Base-by-base conservation (phyloP, 2,329 filamentous ascomycete genomes). In the Neonectria ditissima region DNA sequence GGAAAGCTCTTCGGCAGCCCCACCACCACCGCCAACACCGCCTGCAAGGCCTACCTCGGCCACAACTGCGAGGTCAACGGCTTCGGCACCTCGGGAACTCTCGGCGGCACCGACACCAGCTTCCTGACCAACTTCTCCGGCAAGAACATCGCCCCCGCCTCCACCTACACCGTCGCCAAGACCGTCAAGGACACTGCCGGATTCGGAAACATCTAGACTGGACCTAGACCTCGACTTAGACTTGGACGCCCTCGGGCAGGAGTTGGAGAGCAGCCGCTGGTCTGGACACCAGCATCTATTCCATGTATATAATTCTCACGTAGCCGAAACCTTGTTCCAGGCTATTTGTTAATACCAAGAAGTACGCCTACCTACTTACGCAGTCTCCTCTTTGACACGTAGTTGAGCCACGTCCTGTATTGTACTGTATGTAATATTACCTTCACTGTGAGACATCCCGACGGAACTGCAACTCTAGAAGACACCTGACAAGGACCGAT, bases 111-210 rank as follows among this genome's bases (percentile, higher is more conserved):
- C n/a, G 82, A 85, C 70, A 80, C 81, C 11, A 75, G 73, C 53
- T 84, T 88, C 77, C 72, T 89, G 51, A 53, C 69, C 59, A 79
- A 83, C 70, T 87, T 88, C 75, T 75, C 77, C 52, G 84, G 84
- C 63, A 85, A 86, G 81, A 84, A 80, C 63, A 73, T 87, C 67
- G 86, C 86, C 13, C 69, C 78, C 60, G 82, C 84, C 14, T 61
- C 69, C 14, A 69, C 78, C 26, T 76, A 76, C 52, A 70, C 69
- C 48, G 75, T 75, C 26, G 80, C 76, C 65, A 74, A 79, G 55
- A 77, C 65, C 41, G 78, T 83, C 53, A 71, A 72, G 16, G 76
- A 70, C 61, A 79, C 74, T 43, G 83, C 83, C 67, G 84, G 84
- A 9, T 80, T 85, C 64, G 84, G 84, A 28, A 80, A 76, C 55